Evolutionary conservation across 306 rosid species (phyloP), one percentile per base, ranked within the genome.

Genomic region (Vachellia pachyceras): DNA sequence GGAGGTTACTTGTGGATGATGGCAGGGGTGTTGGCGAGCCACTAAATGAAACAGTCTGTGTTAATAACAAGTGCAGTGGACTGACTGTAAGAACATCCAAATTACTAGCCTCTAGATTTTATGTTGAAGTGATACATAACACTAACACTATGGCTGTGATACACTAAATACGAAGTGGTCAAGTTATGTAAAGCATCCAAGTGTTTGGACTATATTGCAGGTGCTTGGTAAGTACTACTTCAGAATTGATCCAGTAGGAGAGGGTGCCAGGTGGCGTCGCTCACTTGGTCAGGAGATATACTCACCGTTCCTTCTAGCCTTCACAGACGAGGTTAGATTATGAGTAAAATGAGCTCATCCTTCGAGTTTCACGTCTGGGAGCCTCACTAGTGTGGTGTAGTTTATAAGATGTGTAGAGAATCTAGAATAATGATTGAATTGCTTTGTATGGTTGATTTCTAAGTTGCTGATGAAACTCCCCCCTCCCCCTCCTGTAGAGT

Each of bases 261-360:
- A 92, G 76, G 98, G 99, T 76, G 92, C 94, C n/a, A 92, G 86
- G 82, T 95, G 99, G 99, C 96, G 98, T 78, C 94, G 99, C 50
- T 80, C 94, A 57, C 84, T 88, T 82, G 99, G 98, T 75, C 99
- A 95, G 84, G 96, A 95, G 90, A 90, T 91, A 80, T 95, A 84
- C 86, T 91, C 97, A 1, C 98, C 99, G 0, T 86, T 95, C 39
- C 97, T 95, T 66, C 79, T 95, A 75, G 99, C 98, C 72, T 93
- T 95, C 86, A 44, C 97, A 40, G 90, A 91, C 83, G 91, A 90
- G 88, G 90, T 89, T 70, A 81, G 72, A 40, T 77, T 36, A 71
- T 54, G 84, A 55, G 61, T 11, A 6, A 11, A 20, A n/a, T 20
- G 12, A n/a, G 25, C 61, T 54, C 25, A n/a, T 2, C 29, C 10